A percentile compares a stretch with the other conserved stretches of the same genome.
Evolutionary conservation across 495 filamentous ascomycete species (phyloP).

Genomic region (Xylaria telfairii): DNA sequence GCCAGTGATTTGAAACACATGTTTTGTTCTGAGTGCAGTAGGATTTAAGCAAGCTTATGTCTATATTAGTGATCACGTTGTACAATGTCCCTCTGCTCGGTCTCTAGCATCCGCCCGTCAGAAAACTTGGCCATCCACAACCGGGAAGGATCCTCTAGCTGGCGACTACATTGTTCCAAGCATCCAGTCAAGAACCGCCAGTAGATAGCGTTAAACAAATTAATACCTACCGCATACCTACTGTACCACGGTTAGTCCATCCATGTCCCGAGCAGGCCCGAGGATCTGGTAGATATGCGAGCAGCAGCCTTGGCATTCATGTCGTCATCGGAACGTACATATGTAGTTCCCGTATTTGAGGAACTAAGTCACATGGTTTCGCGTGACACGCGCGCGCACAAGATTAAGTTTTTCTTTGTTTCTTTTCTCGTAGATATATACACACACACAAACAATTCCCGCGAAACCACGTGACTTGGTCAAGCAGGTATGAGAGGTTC

Average conservation of each 20-base stretch:
- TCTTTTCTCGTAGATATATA: too few relatives aligned
- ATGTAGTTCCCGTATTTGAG: too few relatives aligned
- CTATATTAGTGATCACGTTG: background rate
- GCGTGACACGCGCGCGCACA: background rate
- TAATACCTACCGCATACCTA: background rate
- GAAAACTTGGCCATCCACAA: too few relatives aligned
- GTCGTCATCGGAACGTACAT: too few relatives aligned
- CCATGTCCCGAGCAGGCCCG: too few relatives aligned
- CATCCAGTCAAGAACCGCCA: background rate
- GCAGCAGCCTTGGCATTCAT: too few relatives aligned
- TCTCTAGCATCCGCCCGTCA: background rate
- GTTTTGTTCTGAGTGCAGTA: background rate
- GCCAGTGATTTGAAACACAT: background rate
- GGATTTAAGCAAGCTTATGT: background rate
- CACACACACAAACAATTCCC: background rate
- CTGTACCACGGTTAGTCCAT: too few relatives aligned
- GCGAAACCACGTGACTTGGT: too few relatives aligned
- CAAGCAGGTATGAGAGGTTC: too few relatives aligned
- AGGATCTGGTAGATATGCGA: too few relatives aligned
- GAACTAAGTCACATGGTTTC: conserved; percentile 20
- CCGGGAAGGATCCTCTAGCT: accelerated
- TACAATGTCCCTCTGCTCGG: background rate
- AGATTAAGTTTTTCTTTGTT: background rate
- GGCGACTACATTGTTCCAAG: background rate
- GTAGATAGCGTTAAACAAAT: background rate